Conservation (phyloP, 2,329 filamentous ascomycete species). For the Sphaerulina musiva region DNA sequence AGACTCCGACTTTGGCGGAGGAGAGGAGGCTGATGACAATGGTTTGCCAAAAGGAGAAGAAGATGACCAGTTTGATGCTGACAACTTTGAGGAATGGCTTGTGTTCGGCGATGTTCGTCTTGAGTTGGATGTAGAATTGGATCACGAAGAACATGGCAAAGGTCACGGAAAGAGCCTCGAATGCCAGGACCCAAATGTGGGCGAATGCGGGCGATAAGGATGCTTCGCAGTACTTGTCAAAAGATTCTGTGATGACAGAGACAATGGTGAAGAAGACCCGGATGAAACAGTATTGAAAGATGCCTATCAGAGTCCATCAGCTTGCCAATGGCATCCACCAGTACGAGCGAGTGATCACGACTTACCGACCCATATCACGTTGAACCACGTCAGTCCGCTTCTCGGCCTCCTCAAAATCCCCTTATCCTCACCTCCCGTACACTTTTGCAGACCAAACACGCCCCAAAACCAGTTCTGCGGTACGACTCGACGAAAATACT, state of each 20-base stretch:
- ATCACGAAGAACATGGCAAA: conserved; percentile 86
- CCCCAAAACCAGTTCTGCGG: conserved; percentile 71
- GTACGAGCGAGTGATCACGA: not conserved
- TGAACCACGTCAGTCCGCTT: conserved; percentile 85
- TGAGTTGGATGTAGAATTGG: conserved; percentile 78
- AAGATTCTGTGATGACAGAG: conserved; percentile 65
- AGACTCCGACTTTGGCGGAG: conserved; percentile 51
- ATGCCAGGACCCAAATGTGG: conserved; percentile 73
- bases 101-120: conserved; percentile 60
- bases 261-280: conserved; percentile 73
- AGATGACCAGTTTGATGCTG: conserved; percentile 85
- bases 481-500: conserved; percentile 65
- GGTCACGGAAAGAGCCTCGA: conserved; percentile 66
- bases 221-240: conserved; percentile 67
- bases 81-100: conserved; percentile 72
- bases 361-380: conserved; percentile 43
- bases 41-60: conserved; percentile 83
- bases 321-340: no score
- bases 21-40: conserved; percentile 57
- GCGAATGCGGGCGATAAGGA: conserved; percentile 71
- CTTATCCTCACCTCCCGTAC: conserved; percentile 58
- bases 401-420: conserved; percentile 67
- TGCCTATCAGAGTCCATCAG: conserved; percentile 40
- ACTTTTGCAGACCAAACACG: conserved; percentile 62
- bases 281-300: conserved; percentile 83